A percentile compares a stretch with the other conserved stretches of the same genome.
Evolutionary conservation across 2,329 filamentous ascomycete genomes (phyloP).

Genomic region (Penicillium sp.): DNA sequence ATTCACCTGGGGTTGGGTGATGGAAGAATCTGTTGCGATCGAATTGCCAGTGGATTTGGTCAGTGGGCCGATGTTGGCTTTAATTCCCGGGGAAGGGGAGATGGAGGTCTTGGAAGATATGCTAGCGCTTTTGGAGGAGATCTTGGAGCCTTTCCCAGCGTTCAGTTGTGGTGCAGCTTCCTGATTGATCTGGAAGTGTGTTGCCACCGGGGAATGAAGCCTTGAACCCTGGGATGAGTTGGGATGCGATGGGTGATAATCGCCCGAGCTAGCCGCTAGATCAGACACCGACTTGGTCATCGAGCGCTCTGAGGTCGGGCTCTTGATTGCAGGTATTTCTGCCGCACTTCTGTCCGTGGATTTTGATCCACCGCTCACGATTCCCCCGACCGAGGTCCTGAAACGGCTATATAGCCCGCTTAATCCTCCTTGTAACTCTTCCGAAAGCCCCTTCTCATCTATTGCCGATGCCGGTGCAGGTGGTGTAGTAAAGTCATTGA

Average conservation of each 20-base stretch:
- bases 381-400: constrained; percentile 74
- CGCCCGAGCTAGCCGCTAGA: constrained; percentile 16
- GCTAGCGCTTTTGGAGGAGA: constrained; percentile 44
- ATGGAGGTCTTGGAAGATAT: constrained; percentile 44
- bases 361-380: constrained; percentile 37
- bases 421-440: constrained; percentile 79
- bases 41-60: constrained; percentile 34
- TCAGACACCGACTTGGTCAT: constrained; percentile 28
- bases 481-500: constrained; percentile 77
- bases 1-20: constrained; percentile 48
- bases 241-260: constrained; percentile 27
- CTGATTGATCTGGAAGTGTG: constrained; percentile 29
- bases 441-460: constrained; percentile 69
- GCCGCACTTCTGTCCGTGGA: constrained; percentile 28
- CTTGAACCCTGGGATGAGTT: constrained; percentile 39
- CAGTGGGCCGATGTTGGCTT: constrained; percentile 39
- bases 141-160: constrained; percentile 35
- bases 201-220: constrained; percentile 37
- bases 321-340: constrained; percentile 28
- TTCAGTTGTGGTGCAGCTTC: constrained; percentile 26
- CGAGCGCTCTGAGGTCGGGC: constrained; percentile 28
- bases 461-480: constrained; percentile 62
- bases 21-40: constrained; percentile 44
- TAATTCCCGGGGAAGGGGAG: constrained; percentile 37
- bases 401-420: constrained; percentile 87